Base-by-base conservation (phyloP, 2,329 filamentous ascomycete genomes). In the Juglanconis oblonga region DNA sequence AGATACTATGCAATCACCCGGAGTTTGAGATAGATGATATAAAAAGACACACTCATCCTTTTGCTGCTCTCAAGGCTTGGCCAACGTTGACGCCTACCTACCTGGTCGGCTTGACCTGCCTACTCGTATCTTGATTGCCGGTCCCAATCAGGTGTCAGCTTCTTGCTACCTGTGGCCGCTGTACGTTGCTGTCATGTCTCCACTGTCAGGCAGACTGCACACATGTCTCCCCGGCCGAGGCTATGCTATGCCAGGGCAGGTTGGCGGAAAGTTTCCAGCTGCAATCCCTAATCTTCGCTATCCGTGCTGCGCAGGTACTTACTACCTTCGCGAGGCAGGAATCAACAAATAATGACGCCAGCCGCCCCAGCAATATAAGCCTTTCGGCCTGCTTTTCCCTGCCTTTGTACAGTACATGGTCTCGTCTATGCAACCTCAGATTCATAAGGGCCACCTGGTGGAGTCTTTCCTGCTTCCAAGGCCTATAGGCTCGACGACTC, bases 161-260 rank as follows among this genome's bases (percentile, higher is more conserved):
- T 38, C 13, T 38, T 38, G 6, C 36, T 38, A 38, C 36, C 13
- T 38, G 35, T 33, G 52, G 13, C 11, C 45, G 32, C 53, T 62
- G 59, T 58, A 55, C 51, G 52, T 56, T 62, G 59, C 55, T 62
- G 59, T 62, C 59, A 62, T 62, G n/a, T 38, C 56, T 52, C 56
- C 59, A 59, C 56, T n/a, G 10, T 9, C 7, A 49, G 52, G 45
- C 56, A n/a, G n/a, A n/a, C n/a, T n/a, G n/a, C n/a, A n/a, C n/a
- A n/a, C n/a, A n/a, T n/a, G n/a, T n/a, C n/a, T n/a, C n/a, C n/a
- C n/a, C n/a, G n/a, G n/a, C n/a, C n/a, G n/a, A n/a, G n/a, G n/a
- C n/a, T n/a, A n/a, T 55, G 53, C 49, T 31, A 47, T 42, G 48
- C 58, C 40, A 24, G 33, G 53, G 24, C 29, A 44, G 29, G 48